Conservation (phyloP, 768 basidiomycete species). For the Leccinum disarticulatum region DNA sequence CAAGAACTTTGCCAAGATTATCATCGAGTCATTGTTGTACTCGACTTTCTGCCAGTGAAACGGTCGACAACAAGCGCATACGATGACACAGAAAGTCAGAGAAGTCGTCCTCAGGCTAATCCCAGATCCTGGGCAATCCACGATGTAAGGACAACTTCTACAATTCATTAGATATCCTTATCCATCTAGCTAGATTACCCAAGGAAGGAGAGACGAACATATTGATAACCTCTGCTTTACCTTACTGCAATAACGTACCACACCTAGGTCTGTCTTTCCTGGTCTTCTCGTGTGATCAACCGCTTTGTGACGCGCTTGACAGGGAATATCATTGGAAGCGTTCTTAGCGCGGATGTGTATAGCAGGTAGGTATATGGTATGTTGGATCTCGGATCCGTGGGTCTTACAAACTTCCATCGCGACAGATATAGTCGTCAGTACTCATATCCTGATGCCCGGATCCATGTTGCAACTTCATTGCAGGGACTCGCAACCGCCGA, state of each 20-base stretch:
- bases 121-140: constrained; percentile 50
- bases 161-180: background rate
- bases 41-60: background rate
- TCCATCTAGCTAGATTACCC: constrained; percentile 51
- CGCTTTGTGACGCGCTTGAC: constrained; percentile 6
- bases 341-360: constrained; percentile 95
- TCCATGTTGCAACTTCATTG: constrained; percentile 1
- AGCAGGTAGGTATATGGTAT: constrained; percentile 64
- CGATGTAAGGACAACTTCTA: constrained; percentile 39
- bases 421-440: constrained; percentile 61
- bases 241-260: constrained; percentile 96
- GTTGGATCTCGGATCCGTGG: background rate
- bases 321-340: constrained; percentile 95
- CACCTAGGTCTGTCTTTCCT: constrained; percentile 68
- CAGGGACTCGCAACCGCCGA: constrained; percentile 75
- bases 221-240: constrained; percentile 92
- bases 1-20: background rate
- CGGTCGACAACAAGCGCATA: background rate
- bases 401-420: constrained; percentile 1
- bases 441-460: background rate
- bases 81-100: constrained; percentile 57
- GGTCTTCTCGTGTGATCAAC: constrained; percentile 5
- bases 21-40: background rate
- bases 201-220: constrained; percentile 85
- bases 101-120: constrained; percentile 51